A percentile compares a stretch with the other conserved stretches of the same genome.
Evolutionary conservation across 108 stramenopile species (phyloP).

Genomic region (Conticribra weissflogii): DNA sequence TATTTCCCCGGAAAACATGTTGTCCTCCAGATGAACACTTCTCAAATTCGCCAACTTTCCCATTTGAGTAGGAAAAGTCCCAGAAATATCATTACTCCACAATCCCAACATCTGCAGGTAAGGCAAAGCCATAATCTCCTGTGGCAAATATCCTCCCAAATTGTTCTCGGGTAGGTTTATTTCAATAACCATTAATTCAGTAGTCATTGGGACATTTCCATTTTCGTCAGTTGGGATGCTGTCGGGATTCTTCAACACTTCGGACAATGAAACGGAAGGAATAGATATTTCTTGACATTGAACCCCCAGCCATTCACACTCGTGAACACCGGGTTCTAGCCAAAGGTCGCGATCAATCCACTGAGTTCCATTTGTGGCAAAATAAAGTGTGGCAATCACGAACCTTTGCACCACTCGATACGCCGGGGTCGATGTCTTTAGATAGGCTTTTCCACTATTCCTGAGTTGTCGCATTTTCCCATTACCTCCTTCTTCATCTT

Average conservation of each 20-base stretch:
- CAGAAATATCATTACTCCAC: conserved; percentile 47
- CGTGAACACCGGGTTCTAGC: conserved; percentile 42
- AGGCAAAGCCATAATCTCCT: conserved; percentile 34
- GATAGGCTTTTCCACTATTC: conserved; percentile 12
- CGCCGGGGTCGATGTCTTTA: conserved; percentile 20
- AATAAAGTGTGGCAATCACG: conserved; percentile 37
- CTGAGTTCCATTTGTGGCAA: conserved; percentile 42
- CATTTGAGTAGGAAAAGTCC: conserved; percentile 24
- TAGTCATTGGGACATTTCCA: conserved; percentile 14
- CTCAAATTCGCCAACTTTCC: conserved; percentile 30
- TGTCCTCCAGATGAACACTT: conserved; percentile 38
- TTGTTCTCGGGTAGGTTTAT: conserved; percentile 52
- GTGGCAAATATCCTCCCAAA: conserved; percentile 32
- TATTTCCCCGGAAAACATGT: conserved; percentile 37
- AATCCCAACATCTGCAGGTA: conserved; percentile 40
- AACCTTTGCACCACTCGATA: conserved; percentile 53
- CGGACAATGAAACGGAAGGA: conserved; percentile 41
- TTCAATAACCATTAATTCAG: conserved; percentile 41
- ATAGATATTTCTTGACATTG: conserved; percentile 41
- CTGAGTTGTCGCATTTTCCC: conserved; percentile 1
- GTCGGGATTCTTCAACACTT: conserved; percentile 29
- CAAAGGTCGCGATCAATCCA: conserved; percentile 30
- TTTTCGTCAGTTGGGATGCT: conserved; percentile 30
- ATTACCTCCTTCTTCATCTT: background rate
- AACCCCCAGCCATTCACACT: conserved; percentile 47